Evolutionary conservation across 306 rosid genomes (phyloP), one percentile per base, ranked within the genome.

Genomic region (Bauhinia variegata): DNA sequence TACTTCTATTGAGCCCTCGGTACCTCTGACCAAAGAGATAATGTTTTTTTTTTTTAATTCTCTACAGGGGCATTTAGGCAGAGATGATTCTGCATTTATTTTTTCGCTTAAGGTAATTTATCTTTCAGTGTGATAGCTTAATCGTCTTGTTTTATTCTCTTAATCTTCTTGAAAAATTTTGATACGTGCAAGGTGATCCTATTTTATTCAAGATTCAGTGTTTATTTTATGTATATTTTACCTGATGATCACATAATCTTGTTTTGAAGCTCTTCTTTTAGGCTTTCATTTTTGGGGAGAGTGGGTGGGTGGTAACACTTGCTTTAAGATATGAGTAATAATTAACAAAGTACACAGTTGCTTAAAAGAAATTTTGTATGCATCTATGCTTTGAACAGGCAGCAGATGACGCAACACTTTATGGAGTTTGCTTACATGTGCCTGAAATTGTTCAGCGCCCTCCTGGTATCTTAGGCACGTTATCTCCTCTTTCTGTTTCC

Each of bases 401-500:
- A 71, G 87, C 88, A 62, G 88, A 86, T 76, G 88, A 78, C 75
- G 78, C 91, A 56, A 84, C 96, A 65, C 95, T 93, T 61, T 93
- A 89, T 83, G 98, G 97, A 76, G 95, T 93, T 79, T 89, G 98
- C 79, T 82, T 93, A 60, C 97, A 93, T 67, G 95, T 93, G 57
- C 79, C 82, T 38, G 98, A 93, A 88, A 89, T 93, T 78, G 98
- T 93, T 73, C 98, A 93, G 80, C 85, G 96, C 84, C 93, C 91
- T 60, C 97, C 97, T 72, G 86, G 87, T 75, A 84, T 89, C 44
- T 67, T 88, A 68, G 88, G 91, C 73, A 44, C 14, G 51, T 70
- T 91, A 50, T 84, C 91, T 13, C 78, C 91, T 57, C 61, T 46
- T 79, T 76, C 88, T 80, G 79, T 54, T 67, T 71, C 89, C 54